Evolutionary conservation across 2,329 filamentous ascomycete genomes (phyloP).

Genomic region (Microcera coccophila): DNA sequence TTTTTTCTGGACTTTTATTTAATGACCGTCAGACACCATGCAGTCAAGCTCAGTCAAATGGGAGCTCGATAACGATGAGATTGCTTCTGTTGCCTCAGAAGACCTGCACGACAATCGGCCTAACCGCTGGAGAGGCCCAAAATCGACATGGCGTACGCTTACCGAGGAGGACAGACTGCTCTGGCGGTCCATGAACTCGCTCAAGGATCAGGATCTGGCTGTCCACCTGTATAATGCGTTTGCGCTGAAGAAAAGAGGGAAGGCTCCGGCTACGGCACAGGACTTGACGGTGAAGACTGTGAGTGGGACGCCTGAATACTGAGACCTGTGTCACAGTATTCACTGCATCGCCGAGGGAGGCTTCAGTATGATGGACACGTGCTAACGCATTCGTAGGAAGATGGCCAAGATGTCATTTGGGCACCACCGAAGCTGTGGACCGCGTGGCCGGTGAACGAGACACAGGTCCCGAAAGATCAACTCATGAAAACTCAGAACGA

Average conservation of each 20-base stretch:
- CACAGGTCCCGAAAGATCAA: slow-evolving; percentile 56
- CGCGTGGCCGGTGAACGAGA: slow-evolving; percentile 72
- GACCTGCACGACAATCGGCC: slow-evolving; percentile 51
- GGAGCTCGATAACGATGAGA: slow-evolving; percentile 46
- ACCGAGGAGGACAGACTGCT: slow-evolving; percentile 62
- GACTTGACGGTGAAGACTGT: slow-evolving; percentile 30
- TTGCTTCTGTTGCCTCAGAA: slow-evolving; percentile 44
- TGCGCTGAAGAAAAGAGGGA: slow-evolving; percentile 52
- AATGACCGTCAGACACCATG: slow-evolving; percentile 8
- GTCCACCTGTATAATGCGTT: slow-evolving; percentile 78
- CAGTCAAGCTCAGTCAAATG: slow-evolving; percentile 28
- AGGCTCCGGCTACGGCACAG: slow-evolving; percentile 23
- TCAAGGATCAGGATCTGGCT: slow-evolving; percentile 63
- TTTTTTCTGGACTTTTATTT: not conserved
- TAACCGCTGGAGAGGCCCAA: slow-evolving; percentile 68
- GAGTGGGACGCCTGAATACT: slow-evolving; percentile 11
- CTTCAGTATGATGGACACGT: not conserved
- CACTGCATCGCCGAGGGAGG: not conserved
- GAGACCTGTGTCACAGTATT: no score
- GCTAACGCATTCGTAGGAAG: slow-evolving; percentile 20
- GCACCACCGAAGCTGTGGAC: slow-evolving; percentile 64
- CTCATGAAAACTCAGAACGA: slow-evolving; percentile 47
- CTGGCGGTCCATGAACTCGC: slow-evolving; percentile 58
- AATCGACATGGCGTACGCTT: slow-evolving; percentile 62
- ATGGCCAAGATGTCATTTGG: slow-evolving; percentile 39